Evolutionary conservation across 208 protist species (phyloP), one percentile per base, ranked within the genome.

Genomic region (Lotmaria passim): DNA sequence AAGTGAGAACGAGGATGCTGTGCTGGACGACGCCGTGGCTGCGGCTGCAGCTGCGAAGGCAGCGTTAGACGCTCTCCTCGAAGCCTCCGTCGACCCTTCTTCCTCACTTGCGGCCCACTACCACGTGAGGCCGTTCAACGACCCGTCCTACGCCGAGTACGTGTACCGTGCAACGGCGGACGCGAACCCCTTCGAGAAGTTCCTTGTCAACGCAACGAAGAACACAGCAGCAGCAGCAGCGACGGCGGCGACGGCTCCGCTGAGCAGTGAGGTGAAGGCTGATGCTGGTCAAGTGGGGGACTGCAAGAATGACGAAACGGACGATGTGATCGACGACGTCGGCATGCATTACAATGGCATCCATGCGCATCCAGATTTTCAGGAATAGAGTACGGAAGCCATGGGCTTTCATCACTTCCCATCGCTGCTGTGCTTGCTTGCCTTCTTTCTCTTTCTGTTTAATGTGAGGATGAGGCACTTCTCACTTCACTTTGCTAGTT

Each of bases 101-200:
- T 53, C 67, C 4, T 92, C 89, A 4, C 81, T 96, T 30, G 39
- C 74, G 39, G 15, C 71, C 3, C 61, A 51, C 46, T 96, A 96
- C 53, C 79, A 89, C 59, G 33, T 36, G 7, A 48, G 70, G 19
- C 91, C 91, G 2, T 78, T 81, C 43, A 89, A 94, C 57, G 73
- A 86, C 63, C 43, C 55, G 11, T 39, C 65, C 21, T 96, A 96
- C 73, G 86, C 86, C 11, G 82, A 90, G 64, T 96, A 96, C 48
- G 85, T 94, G 23, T 94, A 91, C 79, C 59, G 62, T 34, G 82
- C 76, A 14, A 92, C 91, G 17, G 86, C 91, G 0, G 91, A 96
- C 58, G 83, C 75, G 2, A 94, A 94, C 53, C 88, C 87, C 10
- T 94, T 94, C 78, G 91, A 96, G 67, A 60, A 78, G 46, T 85